Conservation (phyloP, 176 grass and related monocot genomes). For the Dactylis glomerata region DNA sequence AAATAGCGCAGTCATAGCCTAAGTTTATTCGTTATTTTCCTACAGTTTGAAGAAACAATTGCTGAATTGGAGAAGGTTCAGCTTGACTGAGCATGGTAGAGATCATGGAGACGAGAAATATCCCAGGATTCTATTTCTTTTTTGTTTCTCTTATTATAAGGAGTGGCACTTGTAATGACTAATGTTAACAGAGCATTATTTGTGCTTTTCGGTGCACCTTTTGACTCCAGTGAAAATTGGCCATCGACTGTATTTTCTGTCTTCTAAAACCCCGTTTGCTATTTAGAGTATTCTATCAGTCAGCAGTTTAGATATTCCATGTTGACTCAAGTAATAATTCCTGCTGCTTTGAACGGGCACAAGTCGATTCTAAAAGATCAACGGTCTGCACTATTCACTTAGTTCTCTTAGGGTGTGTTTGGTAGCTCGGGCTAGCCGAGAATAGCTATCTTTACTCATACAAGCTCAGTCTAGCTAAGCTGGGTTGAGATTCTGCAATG, state of each 20-base stretch:
- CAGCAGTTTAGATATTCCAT: background rate
- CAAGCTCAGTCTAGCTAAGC: too few species aligned
- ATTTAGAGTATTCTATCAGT: background rate
- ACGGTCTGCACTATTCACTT: too few species aligned
- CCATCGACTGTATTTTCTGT: background rate
- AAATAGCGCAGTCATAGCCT: background rate
- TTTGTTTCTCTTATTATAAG: constrained; percentile 3
- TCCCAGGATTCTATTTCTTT: background rate
- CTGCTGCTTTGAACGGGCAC: too few species aligned
- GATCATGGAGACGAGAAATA: constrained; percentile 4
- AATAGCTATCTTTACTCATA: too few species aligned
- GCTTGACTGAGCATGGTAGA: constrained; percentile 53
- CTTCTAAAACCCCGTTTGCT: background rate
- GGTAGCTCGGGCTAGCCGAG: too few species aligned
- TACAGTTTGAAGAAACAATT: constrained; percentile 94
- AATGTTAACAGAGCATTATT: background rate
- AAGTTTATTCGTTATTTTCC: background rate
- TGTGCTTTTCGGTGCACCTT: constrained; percentile 21
- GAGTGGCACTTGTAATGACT: constrained; percentile 15
- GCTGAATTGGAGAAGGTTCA: constrained; percentile 81
- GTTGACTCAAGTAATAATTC: background rate
- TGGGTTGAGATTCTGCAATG: too few species aligned
- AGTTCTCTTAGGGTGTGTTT: too few species aligned
- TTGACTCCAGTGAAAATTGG: background rate
- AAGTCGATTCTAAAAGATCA: too few species aligned